Conservation (phyloP, 2,329 filamentous ascomycete species). For the Metarhizium anisopliae region DNA sequence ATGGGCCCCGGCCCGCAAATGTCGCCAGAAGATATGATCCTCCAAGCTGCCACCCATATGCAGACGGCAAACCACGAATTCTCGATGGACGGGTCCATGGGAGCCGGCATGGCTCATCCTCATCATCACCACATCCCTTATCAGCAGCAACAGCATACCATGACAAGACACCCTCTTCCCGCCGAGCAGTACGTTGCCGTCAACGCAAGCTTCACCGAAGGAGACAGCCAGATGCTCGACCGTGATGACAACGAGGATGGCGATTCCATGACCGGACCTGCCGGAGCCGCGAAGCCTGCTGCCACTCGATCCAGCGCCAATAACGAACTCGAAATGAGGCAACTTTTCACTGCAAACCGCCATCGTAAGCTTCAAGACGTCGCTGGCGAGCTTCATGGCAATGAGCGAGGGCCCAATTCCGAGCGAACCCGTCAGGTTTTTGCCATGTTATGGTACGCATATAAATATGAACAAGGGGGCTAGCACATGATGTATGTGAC, state of each 20-base stretch:
- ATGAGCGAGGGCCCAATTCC: constrained; percentile 71
- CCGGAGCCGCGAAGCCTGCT: constrained; percentile 44
- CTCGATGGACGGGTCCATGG: constrained; percentile 37
- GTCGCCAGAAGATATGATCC: constrained; percentile 50
- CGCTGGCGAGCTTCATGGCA: constrained; percentile 66
- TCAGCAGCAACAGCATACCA: constrained; percentile 30
- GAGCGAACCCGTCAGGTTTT: constrained; percentile 80
- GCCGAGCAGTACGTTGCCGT: constrained; percentile 40
- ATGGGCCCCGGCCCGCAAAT: constrained; percentile 36
- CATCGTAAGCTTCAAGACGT: constrained; percentile 61
- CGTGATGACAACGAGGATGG: constrained; percentile 50
- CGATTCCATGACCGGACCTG: constrained; percentile 38
- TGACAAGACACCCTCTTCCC: constrained; percentile 42
- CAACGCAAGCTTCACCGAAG: constrained; percentile 47
- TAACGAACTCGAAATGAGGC: constrained; percentile 72
- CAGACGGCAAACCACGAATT: constrained; percentile 42
- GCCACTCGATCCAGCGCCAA: constrained; percentile 62
- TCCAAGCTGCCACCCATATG: constrained; percentile 48
- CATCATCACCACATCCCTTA: constrained; percentile 30
- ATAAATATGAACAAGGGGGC: background rate
- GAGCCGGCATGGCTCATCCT: constrained; percentile 27
- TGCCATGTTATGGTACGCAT: constrained; percentile 73
- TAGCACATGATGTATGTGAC: background rate
- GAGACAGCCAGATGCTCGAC: constrained; percentile 51
- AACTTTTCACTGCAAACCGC: constrained; percentile 62